These are phyloP conservation scores for Pichia deserticola DNA, from an alignment of 805 yeast species.

Conservation along the genomic window DNA sequence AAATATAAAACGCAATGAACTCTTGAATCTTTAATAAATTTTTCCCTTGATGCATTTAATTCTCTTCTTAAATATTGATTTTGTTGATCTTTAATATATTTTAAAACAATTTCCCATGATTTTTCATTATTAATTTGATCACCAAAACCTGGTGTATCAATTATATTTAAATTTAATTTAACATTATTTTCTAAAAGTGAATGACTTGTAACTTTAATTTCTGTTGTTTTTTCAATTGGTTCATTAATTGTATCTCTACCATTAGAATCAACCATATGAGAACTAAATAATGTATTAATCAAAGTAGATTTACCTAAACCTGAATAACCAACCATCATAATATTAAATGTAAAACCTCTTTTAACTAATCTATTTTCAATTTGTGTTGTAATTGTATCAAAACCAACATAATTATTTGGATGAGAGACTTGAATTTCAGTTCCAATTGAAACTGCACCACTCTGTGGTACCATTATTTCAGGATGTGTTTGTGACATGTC, in stretches of 20 bases:
- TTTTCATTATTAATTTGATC: conserved; percentile 92
- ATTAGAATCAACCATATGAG: conserved; percentile 64
- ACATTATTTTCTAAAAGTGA: conserved; percentile 80
- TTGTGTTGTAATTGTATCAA: conserved; percentile 92
- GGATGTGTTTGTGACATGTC: neutral
- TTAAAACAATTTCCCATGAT: conserved; percentile 95
- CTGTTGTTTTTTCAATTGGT: conserved; percentile 81
- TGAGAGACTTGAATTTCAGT: conserved; percentile 24
- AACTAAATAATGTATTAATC: conserved; percentile 82
- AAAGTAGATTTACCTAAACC: conserved; percentile 94
- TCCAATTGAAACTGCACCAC: neutral
- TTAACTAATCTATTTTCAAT: conserved; percentile 88
- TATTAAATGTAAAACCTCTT: conserved; percentile 88
- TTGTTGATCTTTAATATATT: conserved; percentile 93
- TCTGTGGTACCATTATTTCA: neutral
- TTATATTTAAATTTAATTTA: conserved; percentile 73
- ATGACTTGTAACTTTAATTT: conserved; percentile 66
- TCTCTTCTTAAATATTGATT: conserved; percentile 86
- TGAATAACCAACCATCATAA: conserved; percentile 89
- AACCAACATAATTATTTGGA: conserved; percentile 85
- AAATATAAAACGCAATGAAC: conserved; percentile 92
- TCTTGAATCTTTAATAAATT: conserved; percentile 73
- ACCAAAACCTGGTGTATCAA: conserved; percentile 98
- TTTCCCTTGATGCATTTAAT: conserved; percentile 89
- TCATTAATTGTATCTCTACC: conserved; percentile 65